These are phyloP conservation scores for Fusarium dimerum DNA, from an alignment of 2,329 filamentous ascomycete species.

Conservation along the genomic window DNA sequence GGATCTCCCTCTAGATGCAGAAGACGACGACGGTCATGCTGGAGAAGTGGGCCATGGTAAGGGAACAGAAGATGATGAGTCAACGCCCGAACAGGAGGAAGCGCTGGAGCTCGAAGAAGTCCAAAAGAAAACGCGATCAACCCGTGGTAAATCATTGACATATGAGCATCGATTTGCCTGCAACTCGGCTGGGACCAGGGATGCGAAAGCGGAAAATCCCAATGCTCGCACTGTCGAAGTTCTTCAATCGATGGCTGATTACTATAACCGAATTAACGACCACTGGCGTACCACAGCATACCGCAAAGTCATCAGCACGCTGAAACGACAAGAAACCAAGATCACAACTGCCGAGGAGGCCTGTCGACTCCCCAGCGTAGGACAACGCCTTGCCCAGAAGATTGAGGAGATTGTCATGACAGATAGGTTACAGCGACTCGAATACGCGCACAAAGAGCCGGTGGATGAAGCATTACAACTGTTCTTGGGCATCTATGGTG, in stretches of 20 bases:
- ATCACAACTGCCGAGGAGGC: constrained; percentile 73
- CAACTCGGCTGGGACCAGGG: constrained; percentile 51
- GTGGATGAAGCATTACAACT: constrained; percentile 63
- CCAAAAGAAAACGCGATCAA: constrained; percentile 20
- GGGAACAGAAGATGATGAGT: constrained; percentile 13
- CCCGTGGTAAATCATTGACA: constrained; percentile 29
- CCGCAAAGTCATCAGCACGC: constrained; percentile 71
- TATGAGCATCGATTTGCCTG: constrained; percentile 57
- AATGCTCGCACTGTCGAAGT: constrained; percentile 77
- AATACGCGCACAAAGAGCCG: constrained; percentile 68
- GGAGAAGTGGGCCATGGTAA: constrained; percentile 14
- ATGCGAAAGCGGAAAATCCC: constrained; percentile 55
- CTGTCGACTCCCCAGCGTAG: constrained; percentile 65
- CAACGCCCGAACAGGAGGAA: constrained; percentile 27
- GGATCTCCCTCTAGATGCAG: constrained; percentile 56
- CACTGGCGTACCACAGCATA: constrained; percentile 77
- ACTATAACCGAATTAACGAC: constrained; percentile 76
- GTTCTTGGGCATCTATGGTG: constrained; percentile 80
- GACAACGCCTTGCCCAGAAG: constrained; percentile 73
- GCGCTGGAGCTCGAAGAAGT: constrained; percentile 9
- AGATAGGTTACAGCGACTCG: constrained; percentile 68
- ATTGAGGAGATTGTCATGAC: constrained; percentile 88
- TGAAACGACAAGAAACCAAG: constrained; percentile 65
- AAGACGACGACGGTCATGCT: constrained; percentile 47
- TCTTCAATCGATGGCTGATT: constrained; percentile 74